Evolutionary conservation across 2,329 filamentous ascomycete genomes (phyloP), one percentile per base, ranked within the genome.

Genomic region (Bipolaris sorokiniana): DNA sequence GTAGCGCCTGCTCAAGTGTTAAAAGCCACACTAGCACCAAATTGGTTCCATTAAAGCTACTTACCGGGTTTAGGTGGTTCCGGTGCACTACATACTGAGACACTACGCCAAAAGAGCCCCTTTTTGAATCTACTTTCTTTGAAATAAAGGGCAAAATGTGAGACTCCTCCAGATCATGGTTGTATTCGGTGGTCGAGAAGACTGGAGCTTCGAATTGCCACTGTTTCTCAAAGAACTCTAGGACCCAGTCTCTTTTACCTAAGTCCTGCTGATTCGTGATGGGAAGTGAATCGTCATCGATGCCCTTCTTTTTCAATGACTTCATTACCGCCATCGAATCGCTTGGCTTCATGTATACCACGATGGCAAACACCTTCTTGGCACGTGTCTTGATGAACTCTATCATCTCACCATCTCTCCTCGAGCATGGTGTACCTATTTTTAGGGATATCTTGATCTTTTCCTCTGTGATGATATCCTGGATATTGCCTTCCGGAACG

Each of bases 21-120:
- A 41, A 31, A 10, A 9, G 15, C n/a, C 7, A 18, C 15, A 18
- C 26, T 22, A 13, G 10, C 11, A 22, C 28, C 13, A n/a, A 34
- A 13, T 20, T 11, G n/a, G 33, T 11, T 16, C 3, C 0, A 3
- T 20, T 18, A 6, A n/a, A 13, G 6, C 10, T 10, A 34, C 44
- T 40, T 36, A 44, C 48, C 6, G 58, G 54, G 13, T 20, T n/a
- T 16, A 62, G 38, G 20, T 63, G 61, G 10, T 48, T 44, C 16
- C 20, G 7, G 16, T 65, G 64, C 3, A 65, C 38, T 10, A 40
- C 13, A 38, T 54, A 59, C n/a, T 58, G 34, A 1, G 31, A 54
- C 13, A 66, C 60, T 2, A 50, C 20, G 11, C 62, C 51, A 34
- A 61, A 66, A 3, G 50, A 47, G 4, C 60, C 55, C 26, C 48